These are phyloP conservation scores for Agarophyton chilense DNA, from an alignment of 23 red algal genomes.

Conservation along the genomic window DNA sequence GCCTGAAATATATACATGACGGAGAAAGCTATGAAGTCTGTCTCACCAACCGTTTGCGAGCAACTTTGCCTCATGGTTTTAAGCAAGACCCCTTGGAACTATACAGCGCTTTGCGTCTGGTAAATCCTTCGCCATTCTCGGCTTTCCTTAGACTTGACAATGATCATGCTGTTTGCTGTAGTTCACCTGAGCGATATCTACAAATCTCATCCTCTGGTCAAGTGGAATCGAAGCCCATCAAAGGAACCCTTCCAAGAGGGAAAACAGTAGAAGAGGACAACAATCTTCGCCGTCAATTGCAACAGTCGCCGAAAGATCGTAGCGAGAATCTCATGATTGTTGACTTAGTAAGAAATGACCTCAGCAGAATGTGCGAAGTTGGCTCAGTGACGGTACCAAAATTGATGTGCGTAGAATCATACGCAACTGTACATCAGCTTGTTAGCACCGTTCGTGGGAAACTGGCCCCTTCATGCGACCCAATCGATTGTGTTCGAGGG, in stretches of 20 bases:
- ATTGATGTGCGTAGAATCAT: constrained; percentile 93
- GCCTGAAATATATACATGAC: constrained; percentile 57
- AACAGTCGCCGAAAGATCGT: constrained; percentile 79
- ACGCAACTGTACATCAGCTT: constrained; percentile 94
- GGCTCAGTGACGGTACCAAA: constrained; percentile 84
- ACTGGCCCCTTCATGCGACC: constrained; percentile 71
- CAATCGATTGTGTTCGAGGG: constrained; percentile 76
- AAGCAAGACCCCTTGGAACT: constrained; percentile 60
- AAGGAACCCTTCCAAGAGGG: constrained; percentile 87
- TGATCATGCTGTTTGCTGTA: constrained; percentile 78
- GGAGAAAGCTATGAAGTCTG: constrained; percentile 95
- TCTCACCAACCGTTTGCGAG: constrained; percentile 86
- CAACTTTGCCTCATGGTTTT: constrained; percentile 10
- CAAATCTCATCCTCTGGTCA: constrained; percentile 40
- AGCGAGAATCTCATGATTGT: constrained; percentile 99
- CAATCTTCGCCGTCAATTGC: constrained; percentile 48
- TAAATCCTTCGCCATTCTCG: constrained; percentile 92
- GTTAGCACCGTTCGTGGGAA: constrained; percentile 86
- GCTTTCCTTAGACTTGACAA: constrained; percentile 69
- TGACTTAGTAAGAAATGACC: constrained; percentile 96
- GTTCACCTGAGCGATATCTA: constrained; percentile 95
- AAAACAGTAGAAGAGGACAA: constrained; percentile 59
- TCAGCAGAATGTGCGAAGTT: constrained; percentile 83
- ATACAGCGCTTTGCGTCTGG: constrained; percentile 67
- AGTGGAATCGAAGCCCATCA: constrained; percentile 95